Conservation (phyloP, 1,139 yeast genomes). For the Scheffersomyces titani region DNA sequence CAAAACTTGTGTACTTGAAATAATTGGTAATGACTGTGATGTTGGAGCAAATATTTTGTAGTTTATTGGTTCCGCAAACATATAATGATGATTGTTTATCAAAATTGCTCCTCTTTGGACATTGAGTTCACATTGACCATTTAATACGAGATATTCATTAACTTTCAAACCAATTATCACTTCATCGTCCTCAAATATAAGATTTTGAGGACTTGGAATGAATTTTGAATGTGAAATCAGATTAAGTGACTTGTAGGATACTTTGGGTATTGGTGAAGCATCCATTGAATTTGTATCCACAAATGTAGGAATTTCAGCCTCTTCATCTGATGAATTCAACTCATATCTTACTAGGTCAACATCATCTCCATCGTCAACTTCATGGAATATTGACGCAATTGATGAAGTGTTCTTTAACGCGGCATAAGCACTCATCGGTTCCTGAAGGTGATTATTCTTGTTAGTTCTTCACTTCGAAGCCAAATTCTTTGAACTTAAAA, state of each 20-base stretch:
- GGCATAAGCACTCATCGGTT: slow-evolving; percentile 54
- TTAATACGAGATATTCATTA: slow-evolving; percentile 52
- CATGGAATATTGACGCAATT: slow-evolving; percentile 10
- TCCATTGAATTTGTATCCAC: neutral
- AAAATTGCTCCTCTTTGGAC: slow-evolving; percentile 61
- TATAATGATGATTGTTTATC: slow-evolving; percentile 54
- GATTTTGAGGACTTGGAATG: slow-evolving; percentile 35
- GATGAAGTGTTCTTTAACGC: slow-evolving; percentile 33
- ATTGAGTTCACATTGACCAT: slow-evolving; percentile 58
- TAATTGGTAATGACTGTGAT: slow-evolving; percentile 55
- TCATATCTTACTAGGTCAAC: slow-evolving; percentile 22
- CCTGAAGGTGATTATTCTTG: neutral
- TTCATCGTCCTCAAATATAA: slow-evolving; percentile 28
- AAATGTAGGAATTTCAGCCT: slow-evolving; percentile 2
- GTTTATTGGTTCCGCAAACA: slow-evolving; percentile 28
- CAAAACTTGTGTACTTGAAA: slow-evolving; percentile 38
- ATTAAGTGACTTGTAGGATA: slow-evolving; percentile 4
- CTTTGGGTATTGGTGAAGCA: neutral
- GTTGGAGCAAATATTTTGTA: slow-evolving; percentile 50
- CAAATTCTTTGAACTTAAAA: too few relatives aligned
- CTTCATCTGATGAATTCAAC: slow-evolving; percentile 28
- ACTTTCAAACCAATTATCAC: slow-evolving; percentile 44
- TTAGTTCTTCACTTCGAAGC: too few relatives aligned
- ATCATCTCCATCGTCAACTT: slow-evolving; percentile 16
- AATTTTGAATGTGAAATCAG: slow-evolving; percentile 28